Base-by-base conservation (phyloP, 805 yeast genomes). In the Cyberlindnera suaveolens region DNA sequence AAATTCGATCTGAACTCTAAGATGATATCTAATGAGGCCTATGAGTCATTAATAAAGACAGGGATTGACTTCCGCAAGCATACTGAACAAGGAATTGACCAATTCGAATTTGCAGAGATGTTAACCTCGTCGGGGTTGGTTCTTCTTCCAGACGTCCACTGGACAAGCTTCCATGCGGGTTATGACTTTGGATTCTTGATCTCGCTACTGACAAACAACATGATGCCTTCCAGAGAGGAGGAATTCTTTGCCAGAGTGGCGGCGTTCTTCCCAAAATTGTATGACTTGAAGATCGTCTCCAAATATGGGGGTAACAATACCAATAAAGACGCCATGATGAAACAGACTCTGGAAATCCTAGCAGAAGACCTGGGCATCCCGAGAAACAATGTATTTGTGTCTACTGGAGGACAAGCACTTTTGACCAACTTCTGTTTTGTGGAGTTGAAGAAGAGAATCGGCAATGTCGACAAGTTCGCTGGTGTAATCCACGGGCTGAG, bases 161-260 rank as follows among this genome's bases (percentile, higher is more conserved):
- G 99, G 99, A 72, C 88, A 41, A 83, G 96, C 47, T 93, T 84
- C 66, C 97, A 93, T 62, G 82, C 81, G 1, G 99, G 98, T 11
- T 93, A 93, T 64, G 99, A 93, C 62, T 76, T 90, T 60, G 99
- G 98, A 2, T 90, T 90, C 62, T 68, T 93, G 46, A 67, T 89
- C 14, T 79, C 95, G 39, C 70, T 88, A 50, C 70, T 91, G 58
- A 78, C 82, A 53, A 86, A 87, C 63, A 75, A 78, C 39, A 66
- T 72, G 39, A 83, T 91, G 72, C 98, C 98, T 1, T 75, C 75
- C 26, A 85, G 82, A 51, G 90, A 85, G 60, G 76, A 77, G 34
- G 96, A 83, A 31, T 91, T 88, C 56, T 72, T 80, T 47, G 70
- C 78, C 71, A 79, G 88, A 75, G 70, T 88, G 34, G 62, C 72